These are phyloP conservation scores for Pterula multifida DNA, from an alignment of 1,284 basidiomycete genomes.

Conservation along the genomic window DNA sequence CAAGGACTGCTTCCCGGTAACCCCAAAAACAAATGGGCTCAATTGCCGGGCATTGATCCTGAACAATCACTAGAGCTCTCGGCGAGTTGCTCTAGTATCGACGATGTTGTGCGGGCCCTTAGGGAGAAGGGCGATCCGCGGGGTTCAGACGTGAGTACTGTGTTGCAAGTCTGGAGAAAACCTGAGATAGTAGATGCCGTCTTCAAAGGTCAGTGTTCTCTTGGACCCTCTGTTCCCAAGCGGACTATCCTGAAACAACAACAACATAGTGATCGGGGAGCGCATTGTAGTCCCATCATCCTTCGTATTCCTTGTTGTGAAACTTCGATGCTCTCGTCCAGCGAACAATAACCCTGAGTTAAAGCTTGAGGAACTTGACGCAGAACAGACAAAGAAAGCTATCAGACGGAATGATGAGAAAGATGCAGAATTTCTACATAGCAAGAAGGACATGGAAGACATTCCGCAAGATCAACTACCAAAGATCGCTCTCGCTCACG, in stretches of 20 bases:
- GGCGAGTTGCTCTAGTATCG: conserved; percentile 27
- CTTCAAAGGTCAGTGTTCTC: conserved; percentile 64
- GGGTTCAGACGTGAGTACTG: conserved; percentile 52
- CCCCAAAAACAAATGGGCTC: conserved; percentile 38
- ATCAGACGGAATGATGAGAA: conserved; percentile 42
- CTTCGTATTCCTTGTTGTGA: conserved; percentile 82
- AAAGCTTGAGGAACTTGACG: conserved; percentile 25
- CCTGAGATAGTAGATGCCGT: conserved; percentile 76
- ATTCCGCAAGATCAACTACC: conserved; percentile 25
- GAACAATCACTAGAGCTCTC: conserved; percentile 32
- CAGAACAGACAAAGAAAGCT: conserved; percentile 38
- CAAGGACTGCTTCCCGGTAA: conserved; percentile 69
- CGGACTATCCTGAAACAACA: conserved; percentile 2
- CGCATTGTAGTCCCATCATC: conserved; percentile 80
- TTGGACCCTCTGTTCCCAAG: neutral
- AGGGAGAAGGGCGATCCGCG: conserved; percentile 42
- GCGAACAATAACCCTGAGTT: conserved; percentile 13
- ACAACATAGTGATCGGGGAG: conserved; percentile 85
- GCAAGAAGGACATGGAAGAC: conserved; percentile 54
- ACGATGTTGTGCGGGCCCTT: conserved; percentile 36
- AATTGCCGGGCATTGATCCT: conserved; percentile 63
- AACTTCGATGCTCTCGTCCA: conserved; percentile 60
- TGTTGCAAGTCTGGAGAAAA: conserved; percentile 65
- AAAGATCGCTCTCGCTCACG: conserved; percentile 57
- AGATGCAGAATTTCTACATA: conserved; percentile 58